A percentile compares a stretch with the other conserved stretches of the same genome.
phyloP scores from a whole-genome alignment of 192 early-diverging fungal species.

The Lunasporangiospora selenospora region DNA sequence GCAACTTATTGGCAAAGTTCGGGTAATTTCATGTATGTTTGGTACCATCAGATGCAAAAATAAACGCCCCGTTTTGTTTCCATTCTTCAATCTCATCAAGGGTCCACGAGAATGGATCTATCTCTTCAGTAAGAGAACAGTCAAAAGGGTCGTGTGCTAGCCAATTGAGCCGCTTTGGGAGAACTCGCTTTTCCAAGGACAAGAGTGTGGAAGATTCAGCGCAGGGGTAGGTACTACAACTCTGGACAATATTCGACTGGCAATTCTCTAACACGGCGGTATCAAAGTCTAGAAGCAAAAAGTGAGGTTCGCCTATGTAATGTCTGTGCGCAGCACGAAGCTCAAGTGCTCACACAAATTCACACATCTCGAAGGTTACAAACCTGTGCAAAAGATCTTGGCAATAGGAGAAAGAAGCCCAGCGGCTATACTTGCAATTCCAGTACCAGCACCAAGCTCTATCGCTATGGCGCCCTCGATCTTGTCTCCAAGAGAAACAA shows the following conservation, averaged over 20 bases:
- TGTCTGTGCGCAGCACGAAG: not conserved
- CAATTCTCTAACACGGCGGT: conserved; percentile 18
- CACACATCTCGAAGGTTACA: not conserved
- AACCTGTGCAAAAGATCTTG: conserved; percentile 29
- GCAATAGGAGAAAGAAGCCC: not conserved
- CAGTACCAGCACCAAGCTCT: conserved; percentile 36
- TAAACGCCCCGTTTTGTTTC: conserved; percentile 23
- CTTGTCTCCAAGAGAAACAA: conserved; percentile 4
- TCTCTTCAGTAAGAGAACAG: not conserved
- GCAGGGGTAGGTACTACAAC: too few relatives aligned
- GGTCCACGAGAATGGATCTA: conserved; percentile 19
- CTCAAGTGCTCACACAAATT: not conserved
- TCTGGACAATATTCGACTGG: conserved; percentile 10
- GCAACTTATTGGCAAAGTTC: too few relatives aligned
- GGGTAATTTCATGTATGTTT: too few relatives aligned
- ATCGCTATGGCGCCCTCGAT: conserved; percentile 3
- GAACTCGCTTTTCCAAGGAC: not conserved
- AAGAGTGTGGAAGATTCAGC: too few relatives aligned
- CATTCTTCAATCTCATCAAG: conserved; percentile 9
- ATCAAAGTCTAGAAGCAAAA: conserved; percentile 13
- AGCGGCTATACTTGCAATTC: conserved; percentile 30
- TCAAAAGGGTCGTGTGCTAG: conserved; percentile 21
- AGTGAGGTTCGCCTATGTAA: not conserved
- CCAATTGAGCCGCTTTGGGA: conserved; percentile 24
- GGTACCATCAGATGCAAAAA: conserved; percentile 44